phyloP scores from a whole-genome alignment of 2,329 filamentous ascomycete species.

The Cladophialophora psammophila region DNA sequence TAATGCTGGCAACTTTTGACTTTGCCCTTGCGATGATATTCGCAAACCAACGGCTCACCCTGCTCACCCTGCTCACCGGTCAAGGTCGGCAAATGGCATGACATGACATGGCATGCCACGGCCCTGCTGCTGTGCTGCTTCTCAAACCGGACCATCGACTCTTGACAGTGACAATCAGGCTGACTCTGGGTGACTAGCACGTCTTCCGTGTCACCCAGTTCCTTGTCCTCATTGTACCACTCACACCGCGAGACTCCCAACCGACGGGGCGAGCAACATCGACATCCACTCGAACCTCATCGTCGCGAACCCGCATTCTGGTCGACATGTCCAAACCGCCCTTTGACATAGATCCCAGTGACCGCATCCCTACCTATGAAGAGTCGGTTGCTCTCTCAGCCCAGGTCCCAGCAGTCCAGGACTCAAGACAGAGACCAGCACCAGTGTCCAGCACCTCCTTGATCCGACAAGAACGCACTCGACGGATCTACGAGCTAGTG shows the following conservation, averaged over 20 bases:
- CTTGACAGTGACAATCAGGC: not conserved
- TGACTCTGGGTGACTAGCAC: not conserved
- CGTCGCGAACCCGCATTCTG: not conserved
- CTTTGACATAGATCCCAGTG: conserved; percentile 35
- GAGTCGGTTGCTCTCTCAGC: conserved; percentile 40
- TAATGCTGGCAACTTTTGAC: not conserved
- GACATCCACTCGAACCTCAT: not conserved
- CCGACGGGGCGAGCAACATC: not conserved
- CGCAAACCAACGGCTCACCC: not conserved
- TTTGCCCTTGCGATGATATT: not conserved
- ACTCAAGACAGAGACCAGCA: conserved; percentile 25
- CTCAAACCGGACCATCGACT: not conserved
- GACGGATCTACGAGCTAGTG: conserved; percentile 51
- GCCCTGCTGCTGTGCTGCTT: not conserved
- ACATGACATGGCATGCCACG: not conserved
- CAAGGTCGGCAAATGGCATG: not conserved
- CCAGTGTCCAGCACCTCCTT: conserved; percentile 38
- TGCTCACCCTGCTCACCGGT: not conserved
- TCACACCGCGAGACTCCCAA: not conserved
- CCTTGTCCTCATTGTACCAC: not conserved
- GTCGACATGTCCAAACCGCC: conserved; percentile 25
- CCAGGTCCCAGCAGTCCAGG: not conserved
- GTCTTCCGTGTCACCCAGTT: not conserved
- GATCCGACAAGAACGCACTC: conserved; percentile 44
- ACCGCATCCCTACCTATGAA: conserved; percentile 48